phyloP scores from a whole-genome alignment of 2,329 filamentous ascomycete genomes.

The Aspergillus ibericus region DNA sequence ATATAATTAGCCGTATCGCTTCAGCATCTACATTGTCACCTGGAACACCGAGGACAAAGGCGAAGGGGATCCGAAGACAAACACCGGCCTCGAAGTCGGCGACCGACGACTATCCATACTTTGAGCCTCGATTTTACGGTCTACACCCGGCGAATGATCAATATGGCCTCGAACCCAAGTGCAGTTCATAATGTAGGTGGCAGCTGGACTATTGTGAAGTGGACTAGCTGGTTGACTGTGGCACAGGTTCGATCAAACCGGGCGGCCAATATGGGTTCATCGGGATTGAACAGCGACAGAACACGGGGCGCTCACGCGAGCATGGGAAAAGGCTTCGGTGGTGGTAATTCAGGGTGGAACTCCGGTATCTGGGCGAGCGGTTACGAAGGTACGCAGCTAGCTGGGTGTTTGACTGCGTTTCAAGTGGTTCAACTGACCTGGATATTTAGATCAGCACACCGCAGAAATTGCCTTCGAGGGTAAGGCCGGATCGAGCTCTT shows the following conservation, averaged over 20 bases:
- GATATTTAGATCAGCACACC: conserved; percentile 27
- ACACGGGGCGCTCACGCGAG: conserved; percentile 39
- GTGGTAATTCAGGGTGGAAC: conserved; percentile 46
- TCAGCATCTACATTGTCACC: not conserved
- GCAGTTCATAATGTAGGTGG: conserved; percentile 41
- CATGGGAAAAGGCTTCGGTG: conserved; percentile 47
- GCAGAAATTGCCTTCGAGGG: conserved; percentile 45
- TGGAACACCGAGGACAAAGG: not conserved
- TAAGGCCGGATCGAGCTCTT: conserved; percentile 68
- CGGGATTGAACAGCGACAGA: conserved; percentile 36
- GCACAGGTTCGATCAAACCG: conserved; percentile 35
- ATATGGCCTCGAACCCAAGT: conserved; percentile 38
- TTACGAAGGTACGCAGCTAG: conserved; percentile 38
- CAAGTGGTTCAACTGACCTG: not conserved
- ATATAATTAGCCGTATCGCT: conserved; percentile 12
- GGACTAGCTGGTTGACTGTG: conserved; percentile 13
- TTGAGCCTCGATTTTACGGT: conserved; percentile 7
- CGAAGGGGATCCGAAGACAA: conserved; percentile 17
- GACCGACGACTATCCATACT: not conserved
- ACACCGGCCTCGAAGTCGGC: conserved; percentile 3
- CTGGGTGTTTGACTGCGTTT: too few species aligned
- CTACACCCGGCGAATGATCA: conserved; percentile 29
- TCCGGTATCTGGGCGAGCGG: conserved; percentile 55
- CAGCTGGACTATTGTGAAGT: not conserved
- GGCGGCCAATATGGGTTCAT: conserved; percentile 41